A percentile compares a stretch with the other conserved stretches of the same genome.
Evolutionary conservation across 2,329 filamentous ascomycete species (phyloP).

Genomic region (Coniochaeta sp.): DNA sequence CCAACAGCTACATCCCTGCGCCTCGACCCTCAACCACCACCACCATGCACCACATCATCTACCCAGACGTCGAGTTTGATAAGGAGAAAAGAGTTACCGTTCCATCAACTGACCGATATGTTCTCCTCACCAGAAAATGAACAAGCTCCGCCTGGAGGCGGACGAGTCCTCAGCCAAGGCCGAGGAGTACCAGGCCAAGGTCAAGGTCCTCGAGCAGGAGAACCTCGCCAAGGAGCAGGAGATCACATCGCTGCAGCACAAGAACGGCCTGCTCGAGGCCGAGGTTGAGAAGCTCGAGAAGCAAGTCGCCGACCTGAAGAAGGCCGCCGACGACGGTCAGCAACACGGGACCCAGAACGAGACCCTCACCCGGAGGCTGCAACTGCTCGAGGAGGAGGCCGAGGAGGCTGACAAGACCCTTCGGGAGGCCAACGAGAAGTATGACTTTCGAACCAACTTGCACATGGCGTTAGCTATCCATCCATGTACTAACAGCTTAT

Average conservation of each 20-base stretch:
- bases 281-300: slow-evolving; percentile 92
- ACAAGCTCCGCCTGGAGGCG: slow-evolving; percentile 86
- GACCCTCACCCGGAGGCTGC: slow-evolving; percentile 81
- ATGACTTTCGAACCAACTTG: slow-evolving; percentile 33
- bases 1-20: slow-evolving; percentile 18
- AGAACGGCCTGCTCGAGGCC: slow-evolving; percentile 81
- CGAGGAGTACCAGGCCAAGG: slow-evolving; percentile 78
- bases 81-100: background rate
- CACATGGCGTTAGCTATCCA: background rate
- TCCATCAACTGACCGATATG: background rate
- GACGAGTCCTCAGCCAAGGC: slow-evolving; percentile 76
- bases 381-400: slow-evolving; percentile 95
- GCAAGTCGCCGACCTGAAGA: slow-evolving; percentile 80
- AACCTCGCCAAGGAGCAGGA: slow-evolving; percentile 96
- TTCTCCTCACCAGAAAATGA: slow-evolving; percentile 67
- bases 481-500: slow-evolving; percentile 14
- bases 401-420: slow-evolving; percentile 95
- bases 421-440: slow-evolving; percentile 98
- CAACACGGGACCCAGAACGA: slow-evolving; percentile 87
- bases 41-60: background rate
- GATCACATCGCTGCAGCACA: slow-evolving; percentile 92
- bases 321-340: slow-evolving; percentile 71
- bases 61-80: background rate
- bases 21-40: background rate
- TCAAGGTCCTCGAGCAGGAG: slow-evolving; percentile 91